A percentile compares a stretch with the other conserved stretches of the same genome.
Conservation (phyloP, 2,329 filamentous ascomycete genomes). For the Aspergillus fischeri region DNA sequence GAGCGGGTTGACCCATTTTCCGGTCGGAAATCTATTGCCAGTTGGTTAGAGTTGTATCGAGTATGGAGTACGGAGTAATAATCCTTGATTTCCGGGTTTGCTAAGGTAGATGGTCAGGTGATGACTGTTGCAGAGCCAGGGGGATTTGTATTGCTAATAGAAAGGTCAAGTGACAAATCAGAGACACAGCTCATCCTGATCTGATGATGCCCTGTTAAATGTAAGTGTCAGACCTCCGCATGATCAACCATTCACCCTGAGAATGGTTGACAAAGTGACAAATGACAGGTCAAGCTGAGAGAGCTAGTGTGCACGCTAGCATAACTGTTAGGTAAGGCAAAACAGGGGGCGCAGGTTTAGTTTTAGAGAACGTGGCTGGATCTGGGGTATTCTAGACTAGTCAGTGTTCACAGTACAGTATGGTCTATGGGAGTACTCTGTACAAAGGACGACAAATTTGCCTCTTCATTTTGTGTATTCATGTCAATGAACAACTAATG, state of each 20-base stretch:
- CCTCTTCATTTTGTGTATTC: not conserved
- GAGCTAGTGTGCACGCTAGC: not conserved
- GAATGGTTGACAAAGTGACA: not conserved
- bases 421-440: not conserved
- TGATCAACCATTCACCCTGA: not conserved
- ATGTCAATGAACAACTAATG: not conserved
- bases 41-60: no score
- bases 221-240: not conserved
- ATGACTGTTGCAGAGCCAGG: not conserved
- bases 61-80: not conserved
- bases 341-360: not conserved
- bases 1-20: not conserved
- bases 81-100: not conserved
- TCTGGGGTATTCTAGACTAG: not conserved
- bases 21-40: not conserved
- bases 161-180: not conserved
- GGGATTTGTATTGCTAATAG: not conserved
- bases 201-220: not conserved
- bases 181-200: not conserved
- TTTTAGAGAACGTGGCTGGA: not conserved
- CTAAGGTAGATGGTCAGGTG: not conserved
- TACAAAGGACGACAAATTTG: not conserved
- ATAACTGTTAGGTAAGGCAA: constrained; percentile 2
- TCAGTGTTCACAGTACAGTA: not conserved
- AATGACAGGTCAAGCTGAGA: not conserved